A percentile compares a stretch with the other conserved stretches of the same genome.
These are phyloP conservation scores for Penstemon barbatus DNA, from an alignment of 257 asterid species.

Conservation along the genomic window DNA sequence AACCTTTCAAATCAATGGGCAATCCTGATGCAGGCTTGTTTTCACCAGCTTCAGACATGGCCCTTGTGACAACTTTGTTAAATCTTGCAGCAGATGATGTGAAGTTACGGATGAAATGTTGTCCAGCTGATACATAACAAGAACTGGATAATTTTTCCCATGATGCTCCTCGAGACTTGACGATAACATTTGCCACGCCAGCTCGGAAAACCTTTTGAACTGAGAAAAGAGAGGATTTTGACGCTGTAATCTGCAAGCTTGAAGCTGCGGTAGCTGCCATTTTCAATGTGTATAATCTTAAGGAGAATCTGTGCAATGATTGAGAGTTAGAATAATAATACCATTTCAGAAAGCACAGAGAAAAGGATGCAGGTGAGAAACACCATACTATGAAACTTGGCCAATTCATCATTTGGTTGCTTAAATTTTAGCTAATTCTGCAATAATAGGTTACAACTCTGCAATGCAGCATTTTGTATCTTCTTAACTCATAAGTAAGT, in stretches of 20 bases:
- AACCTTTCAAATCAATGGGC: slow-evolving; percentile 68
- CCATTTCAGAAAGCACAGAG: background rate
- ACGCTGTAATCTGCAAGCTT: slow-evolving; percentile 56
- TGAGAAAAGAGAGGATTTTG: slow-evolving; percentile 51
- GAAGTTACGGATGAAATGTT: slow-evolving; percentile 42
- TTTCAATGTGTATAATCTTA: slow-evolving; percentile 21
- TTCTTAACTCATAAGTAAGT: background rate
- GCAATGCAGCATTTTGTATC: background rate
- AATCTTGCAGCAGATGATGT: slow-evolving; percentile 49
- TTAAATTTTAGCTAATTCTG: background rate
- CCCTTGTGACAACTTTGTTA: slow-evolving; percentile 46
- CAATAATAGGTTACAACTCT: background rate
- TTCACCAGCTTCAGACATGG: slow-evolving; percentile 58
- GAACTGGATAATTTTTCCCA: slow-evolving; percentile 56
- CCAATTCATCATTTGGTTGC: slow-evolving; percentile 10
- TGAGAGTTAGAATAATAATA: slow-evolving; percentile 14
- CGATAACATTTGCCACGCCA: slow-evolving; percentile 35
- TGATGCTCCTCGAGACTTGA: slow-evolving; percentile 32
- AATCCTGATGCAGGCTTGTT: slow-evolving; percentile 54
- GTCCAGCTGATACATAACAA: slow-evolving; percentile 53
- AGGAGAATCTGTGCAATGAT: slow-evolving; percentile 30
- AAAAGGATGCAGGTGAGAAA: slow-evolving; percentile 11
- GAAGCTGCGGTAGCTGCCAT: slow-evolving; percentile 78
- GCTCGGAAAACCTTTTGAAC: slow-evolving; percentile 37
- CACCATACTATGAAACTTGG: background rate